Conservation (phyloP, 2,329 filamentous ascomycete genomes). For the Sphaceloma murrayae region DNA sequence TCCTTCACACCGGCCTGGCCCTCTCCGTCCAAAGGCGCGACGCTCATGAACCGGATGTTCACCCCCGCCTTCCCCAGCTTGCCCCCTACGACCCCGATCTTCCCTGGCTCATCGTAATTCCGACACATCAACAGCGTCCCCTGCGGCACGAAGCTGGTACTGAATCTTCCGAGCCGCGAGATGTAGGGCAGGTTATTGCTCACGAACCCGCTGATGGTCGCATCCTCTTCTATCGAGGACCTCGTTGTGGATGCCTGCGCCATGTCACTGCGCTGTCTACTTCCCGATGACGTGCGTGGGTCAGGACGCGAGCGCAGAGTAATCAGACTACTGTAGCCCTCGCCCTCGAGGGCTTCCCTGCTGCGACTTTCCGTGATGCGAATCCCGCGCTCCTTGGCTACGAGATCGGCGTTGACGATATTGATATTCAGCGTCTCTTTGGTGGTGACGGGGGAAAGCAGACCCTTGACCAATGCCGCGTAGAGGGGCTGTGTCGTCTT, state of each 20-base stretch:
- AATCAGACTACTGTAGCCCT: slow-evolving; percentile 60
- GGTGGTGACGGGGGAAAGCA: slow-evolving; percentile 59
- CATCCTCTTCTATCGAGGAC: slow-evolving; percentile 32
- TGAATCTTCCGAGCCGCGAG: slow-evolving; percentile 62
- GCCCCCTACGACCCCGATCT: slow-evolving; percentile 70
- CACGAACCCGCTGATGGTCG: slow-evolving; percentile 57
- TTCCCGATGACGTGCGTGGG: slow-evolving; percentile 26
- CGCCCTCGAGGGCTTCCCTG: slow-evolving; percentile 49
- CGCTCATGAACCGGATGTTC: slow-evolving; percentile 75
- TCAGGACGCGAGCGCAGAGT: slow-evolving; percentile 49
- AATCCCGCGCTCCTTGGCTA: slow-evolving; percentile 69
- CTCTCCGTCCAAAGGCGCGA: slow-evolving; percentile 45
- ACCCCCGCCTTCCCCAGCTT: slow-evolving; percentile 59
- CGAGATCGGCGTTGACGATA: slow-evolving; percentile 69
- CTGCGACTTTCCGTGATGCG: slow-evolving; percentile 64
- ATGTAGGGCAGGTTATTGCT: slow-evolving; percentile 58
- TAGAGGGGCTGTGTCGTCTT: slow-evolving; percentile 70
- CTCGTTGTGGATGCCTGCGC: slow-evolving; percentile 19
- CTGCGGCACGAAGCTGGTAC: slow-evolving; percentile 61
- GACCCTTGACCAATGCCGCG: slow-evolving; percentile 67
- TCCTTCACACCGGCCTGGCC: slow-evolving; percentile 24
- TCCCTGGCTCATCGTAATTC: slow-evolving; percentile 73
- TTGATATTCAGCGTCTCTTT: slow-evolving; percentile 61
- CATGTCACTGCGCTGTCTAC: slow-evolving; percentile 18
- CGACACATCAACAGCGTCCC: slow-evolving; percentile 68